Evolutionary conservation across 768 basidiomycete genomes (phyloP).

Genomic region (Lentinula aciculospora): DNA sequence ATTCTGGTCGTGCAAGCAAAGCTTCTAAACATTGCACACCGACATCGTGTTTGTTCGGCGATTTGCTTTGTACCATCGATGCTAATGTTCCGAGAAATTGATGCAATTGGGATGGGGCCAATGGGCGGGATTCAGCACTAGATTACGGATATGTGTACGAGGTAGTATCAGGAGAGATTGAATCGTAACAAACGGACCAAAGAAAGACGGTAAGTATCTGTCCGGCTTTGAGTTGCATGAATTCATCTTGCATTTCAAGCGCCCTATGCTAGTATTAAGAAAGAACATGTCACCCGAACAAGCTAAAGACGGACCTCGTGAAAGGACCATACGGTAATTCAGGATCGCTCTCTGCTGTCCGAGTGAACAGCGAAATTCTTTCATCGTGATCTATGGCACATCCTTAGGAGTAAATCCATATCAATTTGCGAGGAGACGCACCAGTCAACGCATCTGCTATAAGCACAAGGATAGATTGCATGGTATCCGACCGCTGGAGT

Average conservation of each 20-base stretch:
- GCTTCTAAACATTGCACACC: slow-evolving; percentile 90
- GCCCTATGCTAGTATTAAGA: slow-evolving; percentile 40
- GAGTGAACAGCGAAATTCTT: slow-evolving; percentile 71
- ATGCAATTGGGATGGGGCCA: slow-evolving; percentile 47
- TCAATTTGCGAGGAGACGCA: slow-evolving; percentile 23
- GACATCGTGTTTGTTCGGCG: slow-evolving; percentile 74
- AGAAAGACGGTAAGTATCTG: slow-evolving; percentile 87
- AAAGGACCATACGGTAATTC: slow-evolving; percentile 79
- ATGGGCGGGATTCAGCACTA: slow-evolving; percentile 45
- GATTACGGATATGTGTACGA: not conserved
- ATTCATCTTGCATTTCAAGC: slow-evolving; percentile 86
- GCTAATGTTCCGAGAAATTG: slow-evolving; percentile 60
- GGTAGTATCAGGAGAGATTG: slow-evolving; percentile 4
- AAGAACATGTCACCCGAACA: not conserved
- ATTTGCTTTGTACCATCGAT: slow-evolving; percentile 51
- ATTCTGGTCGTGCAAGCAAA: slow-evolving; percentile 75
- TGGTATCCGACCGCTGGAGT: slow-evolving; percentile 77
- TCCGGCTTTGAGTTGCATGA: slow-evolving; percentile 85
- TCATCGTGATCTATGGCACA: slow-evolving; percentile 72
- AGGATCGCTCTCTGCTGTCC: slow-evolving; percentile 55
- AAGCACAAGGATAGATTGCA: slow-evolving; percentile 80
- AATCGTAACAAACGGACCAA: slow-evolving; percentile 40
- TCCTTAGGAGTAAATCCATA: not conserved
- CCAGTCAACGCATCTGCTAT: slow-evolving; percentile 87
- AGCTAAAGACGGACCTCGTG: slow-evolving; percentile 47